These are phyloP conservation scores for Trichoderma afroharzianum DNA, from an alignment of 2,329 filamentous ascomycete species.

Conservation along the genomic window DNA sequence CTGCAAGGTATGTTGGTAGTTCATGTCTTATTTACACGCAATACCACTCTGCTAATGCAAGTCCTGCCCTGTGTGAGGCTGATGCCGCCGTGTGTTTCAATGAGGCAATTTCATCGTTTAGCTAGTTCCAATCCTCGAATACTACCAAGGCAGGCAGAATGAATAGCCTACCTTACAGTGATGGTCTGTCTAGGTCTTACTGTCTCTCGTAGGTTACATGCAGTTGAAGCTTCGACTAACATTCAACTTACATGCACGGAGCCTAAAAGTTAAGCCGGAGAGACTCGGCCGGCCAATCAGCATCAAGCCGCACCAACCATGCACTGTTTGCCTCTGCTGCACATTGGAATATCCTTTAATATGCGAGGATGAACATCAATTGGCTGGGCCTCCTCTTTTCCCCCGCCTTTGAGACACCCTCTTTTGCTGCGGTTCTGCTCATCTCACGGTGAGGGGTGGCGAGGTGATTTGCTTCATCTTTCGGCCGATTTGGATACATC, in stretches of 20 bases:
- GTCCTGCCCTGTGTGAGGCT: not conserved
- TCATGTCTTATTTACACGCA: not conserved
- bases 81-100: not conserved
- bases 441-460: not conserved
- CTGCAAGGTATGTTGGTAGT: not conserved
- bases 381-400: slow-evolving; percentile 1
- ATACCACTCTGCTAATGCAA: slow-evolving; percentile 6
- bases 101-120: slow-evolving; percentile 1
- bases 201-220: not conserved
- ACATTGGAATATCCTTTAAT: not conserved
- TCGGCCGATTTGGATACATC: not conserved
- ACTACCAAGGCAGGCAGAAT: not conserved
- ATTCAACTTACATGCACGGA: not conserved
- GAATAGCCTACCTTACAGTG: not conserved
- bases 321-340: not conserved
- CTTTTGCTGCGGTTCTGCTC: not conserved
- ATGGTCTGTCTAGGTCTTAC: not conserved
- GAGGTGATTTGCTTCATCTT: not conserved
- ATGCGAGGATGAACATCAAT: not conserved
- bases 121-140: not conserved
- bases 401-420: not conserved
- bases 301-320: not conserved
- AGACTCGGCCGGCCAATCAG: not conserved
- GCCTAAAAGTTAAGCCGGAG: slow-evolving; percentile 2
- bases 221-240: not conserved